A percentile compares a stretch with the other conserved stretches of the same genome.
phyloP scores from a whole-genome alignment of 208 protist genomes.

The Eutreptiella sp. region DNA sequence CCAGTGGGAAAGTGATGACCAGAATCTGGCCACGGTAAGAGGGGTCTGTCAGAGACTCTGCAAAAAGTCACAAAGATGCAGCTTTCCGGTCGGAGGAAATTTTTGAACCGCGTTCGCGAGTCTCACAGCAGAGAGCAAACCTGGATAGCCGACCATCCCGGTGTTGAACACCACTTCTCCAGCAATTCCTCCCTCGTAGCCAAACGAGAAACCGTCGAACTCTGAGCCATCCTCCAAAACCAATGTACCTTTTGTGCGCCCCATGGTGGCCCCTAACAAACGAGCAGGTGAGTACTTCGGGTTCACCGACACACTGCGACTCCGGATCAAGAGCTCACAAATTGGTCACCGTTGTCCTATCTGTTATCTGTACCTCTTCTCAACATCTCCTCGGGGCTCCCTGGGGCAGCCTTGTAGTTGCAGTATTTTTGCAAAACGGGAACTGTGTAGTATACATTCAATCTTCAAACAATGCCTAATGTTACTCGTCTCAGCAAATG shows the following conservation, averaged over 20 bases:
- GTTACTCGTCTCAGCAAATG: too few relatives aligned
- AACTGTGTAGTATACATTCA: too few relatives aligned
- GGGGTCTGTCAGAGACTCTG: slow-evolving; percentile 88
- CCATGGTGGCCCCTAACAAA: too few relatives aligned
- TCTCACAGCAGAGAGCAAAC: slow-evolving; percentile 1
- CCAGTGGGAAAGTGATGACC: slow-evolving; percentile 92
- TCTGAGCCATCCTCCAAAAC: slow-evolving; percentile 83
- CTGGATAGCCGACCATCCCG: slow-evolving; percentile 89
- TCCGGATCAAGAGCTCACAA: too few relatives aligned
- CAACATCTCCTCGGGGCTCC: too few relatives aligned
- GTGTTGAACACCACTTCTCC: slow-evolving; percentile 86
- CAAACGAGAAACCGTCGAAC: slow-evolving; percentile 89
- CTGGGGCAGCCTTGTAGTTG: too few relatives aligned
- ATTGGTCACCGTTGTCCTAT: too few relatives aligned
- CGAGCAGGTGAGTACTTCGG: too few relatives aligned
- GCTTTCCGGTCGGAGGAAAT: neutral
- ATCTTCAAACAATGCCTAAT: too few relatives aligned
- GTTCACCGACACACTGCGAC: too few relatives aligned
- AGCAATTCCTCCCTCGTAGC: slow-evolving; percentile 75
- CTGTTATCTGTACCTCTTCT: too few relatives aligned
- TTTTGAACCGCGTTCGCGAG: slow-evolving; percentile 4
- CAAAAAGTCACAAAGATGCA: neutral
- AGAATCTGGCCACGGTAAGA: slow-evolving; percentile 97
- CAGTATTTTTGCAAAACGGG: too few relatives aligned
- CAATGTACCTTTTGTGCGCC: slow-evolving; percentile 54